Percentiles rank a stretch among this genome's conserved stretches.
These are phyloP conservation scores for Sarocladiaceae sp. DNA, from an alignment of 2,329 filamentous ascomycete species.

Conservation along the genomic window DNA sequence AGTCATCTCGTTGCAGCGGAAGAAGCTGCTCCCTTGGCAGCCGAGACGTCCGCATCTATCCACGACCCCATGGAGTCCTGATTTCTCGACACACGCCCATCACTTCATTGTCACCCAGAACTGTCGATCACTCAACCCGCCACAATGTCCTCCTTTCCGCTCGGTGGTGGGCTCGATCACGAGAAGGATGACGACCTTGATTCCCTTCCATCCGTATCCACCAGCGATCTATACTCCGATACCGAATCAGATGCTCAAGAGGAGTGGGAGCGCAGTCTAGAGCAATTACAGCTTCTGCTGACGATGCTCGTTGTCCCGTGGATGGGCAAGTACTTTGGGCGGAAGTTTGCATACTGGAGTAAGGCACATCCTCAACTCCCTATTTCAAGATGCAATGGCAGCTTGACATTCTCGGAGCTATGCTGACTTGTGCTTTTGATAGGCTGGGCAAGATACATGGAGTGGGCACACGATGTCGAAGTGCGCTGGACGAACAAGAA, in stretches of 20 bases:
- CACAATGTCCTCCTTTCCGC: constrained; percentile 34
- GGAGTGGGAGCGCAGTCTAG: constrained; percentile 91
- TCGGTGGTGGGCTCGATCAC: constrained; percentile 37
- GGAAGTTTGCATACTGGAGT: constrained; percentile 97
- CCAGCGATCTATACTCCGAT: constrained; percentile 53
- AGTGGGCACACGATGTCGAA: constrained; percentile 84
- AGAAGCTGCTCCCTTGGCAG: not conserved
- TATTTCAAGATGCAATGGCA: not conserved
- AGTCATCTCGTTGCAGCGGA: not conserved
- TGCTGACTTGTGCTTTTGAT: constrained; percentile 14
- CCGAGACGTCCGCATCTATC: not conserved
- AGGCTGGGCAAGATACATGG: constrained; percentile 94
- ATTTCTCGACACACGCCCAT: not conserved
- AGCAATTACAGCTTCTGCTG: constrained; percentile 87
- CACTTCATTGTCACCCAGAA: no score
- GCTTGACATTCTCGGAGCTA: not conserved
- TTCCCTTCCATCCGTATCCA: constrained; percentile 59
- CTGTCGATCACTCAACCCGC: not conserved
- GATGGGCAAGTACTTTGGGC: constrained; percentile 88
- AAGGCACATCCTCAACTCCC: constrained; percentile 29
- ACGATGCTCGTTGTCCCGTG: constrained; percentile 96
- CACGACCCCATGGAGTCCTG: not conserved
- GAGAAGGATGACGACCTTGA: constrained; percentile 55
- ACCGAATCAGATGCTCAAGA: constrained; percentile 79
- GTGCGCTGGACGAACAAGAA: constrained; percentile 61